These are phyloP conservation scores for Candida freyschussii DNA, from an alignment of 1,139 yeast species.

Conservation along the genomic window DNA sequence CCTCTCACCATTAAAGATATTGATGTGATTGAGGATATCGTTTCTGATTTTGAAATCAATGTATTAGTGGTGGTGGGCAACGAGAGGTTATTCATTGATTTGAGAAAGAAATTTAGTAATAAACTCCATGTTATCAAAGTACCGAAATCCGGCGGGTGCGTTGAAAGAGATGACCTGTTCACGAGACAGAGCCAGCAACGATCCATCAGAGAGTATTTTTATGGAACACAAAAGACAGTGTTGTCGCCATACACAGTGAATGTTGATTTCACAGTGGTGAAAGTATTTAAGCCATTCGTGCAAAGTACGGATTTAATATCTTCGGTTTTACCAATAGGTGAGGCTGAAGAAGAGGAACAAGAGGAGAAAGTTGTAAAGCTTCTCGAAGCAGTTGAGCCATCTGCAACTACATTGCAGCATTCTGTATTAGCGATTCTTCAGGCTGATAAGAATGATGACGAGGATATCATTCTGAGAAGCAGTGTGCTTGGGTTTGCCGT, in stretches of 20 bases:
- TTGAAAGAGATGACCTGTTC: conserved; percentile 67
- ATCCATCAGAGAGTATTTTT: conserved; percentile 80
- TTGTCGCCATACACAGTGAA: conserved; percentile 75
- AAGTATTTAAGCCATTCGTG: conserved; percentile 42
- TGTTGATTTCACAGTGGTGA: conserved; percentile 44
- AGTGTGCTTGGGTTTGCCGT: conserved; percentile 64
- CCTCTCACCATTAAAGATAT: conserved; percentile 33
- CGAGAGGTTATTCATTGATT: conserved; percentile 61
- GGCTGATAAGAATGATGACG: conserved; percentile 48
- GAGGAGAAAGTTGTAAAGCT: conserved; percentile 14
- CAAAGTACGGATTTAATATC: conserved; percentile 24
- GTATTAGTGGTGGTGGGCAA: conserved; percentile 55
- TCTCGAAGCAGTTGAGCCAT: conserved; percentile 41
- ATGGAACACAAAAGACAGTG: conserved; percentile 64
- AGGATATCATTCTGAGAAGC: conserved; percentile 48
- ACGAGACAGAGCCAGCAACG: conserved; percentile 69
- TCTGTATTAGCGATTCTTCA: conserved; percentile 71
- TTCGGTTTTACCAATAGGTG: conserved; percentile 39
- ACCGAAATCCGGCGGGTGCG: conserved; percentile 68
- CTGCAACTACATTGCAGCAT: conserved; percentile 58
- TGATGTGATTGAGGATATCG: conserved; percentile 49
- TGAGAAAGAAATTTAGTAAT: conserved; percentile 46
- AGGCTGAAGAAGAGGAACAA: conserved; percentile 27
- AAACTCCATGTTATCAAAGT: conserved; percentile 52
- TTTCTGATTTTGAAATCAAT: conserved; percentile 58